Base-by-base conservation (phyloP, 2,329 filamentous ascomycete genomes). In the Albifimbria verrucaria region DNA sequence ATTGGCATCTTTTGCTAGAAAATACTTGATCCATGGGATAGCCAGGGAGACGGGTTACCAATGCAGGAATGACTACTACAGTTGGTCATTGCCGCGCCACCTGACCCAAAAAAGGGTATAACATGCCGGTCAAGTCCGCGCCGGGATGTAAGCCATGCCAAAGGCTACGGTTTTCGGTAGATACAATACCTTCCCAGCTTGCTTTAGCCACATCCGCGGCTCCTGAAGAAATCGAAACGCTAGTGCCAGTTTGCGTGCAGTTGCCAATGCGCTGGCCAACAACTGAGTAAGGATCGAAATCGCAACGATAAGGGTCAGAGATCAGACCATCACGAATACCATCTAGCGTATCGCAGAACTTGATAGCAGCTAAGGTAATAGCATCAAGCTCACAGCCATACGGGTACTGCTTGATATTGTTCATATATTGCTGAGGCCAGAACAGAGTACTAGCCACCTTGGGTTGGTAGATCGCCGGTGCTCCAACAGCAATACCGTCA, bases 401-500 rank as follows among this genome's bases (percentile, higher is more conserved):
- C 15, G 45, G 45, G 45, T 48, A 48, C 18, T 48, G 22, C 6
- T 28, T 18, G n/a, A 48, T n/a, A 11, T 26, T 24, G 45, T 48
- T 48, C 23, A 48, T 48, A 24, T 25, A n/a, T 48, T 48, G 45
- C 48, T 42, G 32, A n/a, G 48, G 21, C 28, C 32, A 41, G 9
- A 23, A n/a, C 4, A 42, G 7, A 21, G 18, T 21, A 15, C 10
- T 9, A 21, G 12, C 9, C 15, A 44, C 36, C 0, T 63, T 65
- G 4, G 57, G 59, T 18, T 69, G 55, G 62, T 57, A 76, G 6
- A 67, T 52, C 20, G 52, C 7, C 79, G 62, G 39, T 17, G 65
- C 65, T 3, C 72, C 75, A 3, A 77, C 78, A 0, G 79, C 62
- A 21, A 82, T 74, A 9, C 79, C 80, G 52, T 82, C 77, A 49